Evolutionary conservation across 1,139 yeast species (phyloP), one percentile per base, ranked within the genome.

Genomic region (Maudiozyma humilis): DNA sequence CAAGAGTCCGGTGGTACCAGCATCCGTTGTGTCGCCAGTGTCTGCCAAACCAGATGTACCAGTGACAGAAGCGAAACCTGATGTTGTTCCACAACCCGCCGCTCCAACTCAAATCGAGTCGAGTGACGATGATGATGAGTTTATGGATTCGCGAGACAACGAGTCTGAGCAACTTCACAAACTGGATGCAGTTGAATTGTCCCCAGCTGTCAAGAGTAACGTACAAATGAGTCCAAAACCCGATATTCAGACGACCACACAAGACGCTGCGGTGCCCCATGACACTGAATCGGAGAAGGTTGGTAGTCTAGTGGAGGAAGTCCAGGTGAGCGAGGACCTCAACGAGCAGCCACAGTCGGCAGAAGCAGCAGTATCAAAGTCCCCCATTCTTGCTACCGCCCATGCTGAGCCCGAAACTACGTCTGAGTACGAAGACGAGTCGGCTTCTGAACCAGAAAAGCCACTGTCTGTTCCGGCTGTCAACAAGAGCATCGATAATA

Each of bases 111-210:
- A 23, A 6, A 10, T 10, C 6, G 27, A 23, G 10, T 23, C 27
- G 10, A 23, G 27, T 10, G 27, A 23, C 27, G 27, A 23, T 23
- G 37, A 34, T 13, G 37, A 34, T 12, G 37, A 34, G 23, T 34
- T 34, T 17, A 17, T 19, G 20, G 37, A 34, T 17, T 34, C 37
- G 15, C 29, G 23, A 16, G 23, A 18, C 8, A 17, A 17, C 23
- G 37, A 34, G n/a, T 4, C 25, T 12, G 37, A 34, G 20, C 37
- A 34, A 13, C 20, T 34, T 14, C 16, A 34, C 23, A 34, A 34
- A 12, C 27, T 34, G 12, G 8, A 34, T 19, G 37, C 37, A 3
- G 25, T 34, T 12, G 16, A 34, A 17, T 6, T 34, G 18, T 23
- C 27, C 6, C 27, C 27, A 23, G 27, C 10, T 23, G 27, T 10